Conservation (phyloP, 202 grass and related monocot species). For the Setaria viridis region DNA sequence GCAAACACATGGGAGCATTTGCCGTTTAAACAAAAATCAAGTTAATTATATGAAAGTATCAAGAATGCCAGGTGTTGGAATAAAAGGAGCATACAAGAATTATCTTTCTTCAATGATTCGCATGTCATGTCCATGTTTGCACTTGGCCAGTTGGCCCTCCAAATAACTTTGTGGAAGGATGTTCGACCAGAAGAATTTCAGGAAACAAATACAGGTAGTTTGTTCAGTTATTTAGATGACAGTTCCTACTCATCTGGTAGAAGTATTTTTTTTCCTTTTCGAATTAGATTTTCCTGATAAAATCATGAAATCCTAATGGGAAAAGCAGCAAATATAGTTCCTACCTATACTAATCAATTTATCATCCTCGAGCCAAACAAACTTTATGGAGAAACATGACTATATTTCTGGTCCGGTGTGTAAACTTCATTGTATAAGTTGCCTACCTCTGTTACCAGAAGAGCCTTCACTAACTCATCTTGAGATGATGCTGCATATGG, state of each 20-base stretch:
- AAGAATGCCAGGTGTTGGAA: not conserved
- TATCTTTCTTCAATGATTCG: not conserved
- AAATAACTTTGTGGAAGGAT: not conserved
- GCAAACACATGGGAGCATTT: not conserved
- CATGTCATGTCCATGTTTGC: not conserved
- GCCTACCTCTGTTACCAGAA: conserved; percentile 94
- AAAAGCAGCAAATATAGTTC: not conserved
- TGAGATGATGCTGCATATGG: conserved; percentile 85
- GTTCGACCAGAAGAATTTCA: not conserved
- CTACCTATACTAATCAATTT: not conserved
- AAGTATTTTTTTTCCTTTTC: not conserved
- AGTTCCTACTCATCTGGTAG: not conserved
- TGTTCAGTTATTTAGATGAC: not conserved
- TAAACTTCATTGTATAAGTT: not conserved
- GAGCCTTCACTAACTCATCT: conserved; percentile 84
- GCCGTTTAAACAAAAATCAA: conserved; percentile 17
- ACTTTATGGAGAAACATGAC: not conserved
- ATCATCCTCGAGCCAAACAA: conserved; percentile 16
- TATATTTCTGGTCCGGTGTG: not conserved
- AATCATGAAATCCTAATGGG: conserved; percentile 11
- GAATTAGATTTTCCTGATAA: conserved; percentile 16
- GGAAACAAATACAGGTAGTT: not conserved
- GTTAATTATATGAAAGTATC: conserved; percentile 3
- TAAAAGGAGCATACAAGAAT: conserved; percentile 14
- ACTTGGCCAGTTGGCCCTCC: not conserved